A percentile compares a stretch with the other conserved stretches of the same genome.
phyloP scores from a whole-genome alignment of 306 rosid species.

The Lathyrus aphaca region DNA sequence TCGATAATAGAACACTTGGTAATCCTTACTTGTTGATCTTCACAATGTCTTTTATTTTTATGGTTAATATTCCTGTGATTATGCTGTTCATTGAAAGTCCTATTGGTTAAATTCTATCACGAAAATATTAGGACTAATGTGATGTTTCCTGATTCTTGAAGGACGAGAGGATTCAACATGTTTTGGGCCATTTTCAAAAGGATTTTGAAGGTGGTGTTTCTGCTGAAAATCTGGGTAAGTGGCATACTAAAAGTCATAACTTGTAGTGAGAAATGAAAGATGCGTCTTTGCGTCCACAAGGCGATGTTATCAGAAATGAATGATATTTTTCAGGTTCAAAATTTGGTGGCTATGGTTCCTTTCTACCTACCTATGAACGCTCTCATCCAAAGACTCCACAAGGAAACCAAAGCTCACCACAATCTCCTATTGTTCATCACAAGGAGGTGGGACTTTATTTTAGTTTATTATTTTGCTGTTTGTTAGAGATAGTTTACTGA shows the following conservation, averaged over 20 bases:
- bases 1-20: constrained; percentile 2
- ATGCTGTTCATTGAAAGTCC: constrained; percentile 17
- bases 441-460: constrained; percentile 54
- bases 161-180: constrained; percentile 66
- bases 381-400: constrained; percentile 55
- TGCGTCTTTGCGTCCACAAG: constrained; percentile 39
- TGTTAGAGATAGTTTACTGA: constrained; percentile 8
- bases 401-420: constrained; percentile 52
- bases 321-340: constrained; percentile 64
- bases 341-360: constrained; percentile 79
- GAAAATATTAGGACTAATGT: constrained; percentile 33
- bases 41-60: constrained; percentile 1
- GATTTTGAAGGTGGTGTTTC: constrained; percentile 72
- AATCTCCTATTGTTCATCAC: constrained; percentile 47
- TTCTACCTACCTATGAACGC: constrained; percentile 64
- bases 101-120: constrained; percentile 19
- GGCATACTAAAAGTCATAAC: constrained; percentile 36
- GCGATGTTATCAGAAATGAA: constrained; percentile 42
- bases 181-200: constrained; percentile 77
- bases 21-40: constrained; percentile 34
- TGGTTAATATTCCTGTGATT: constrained; percentile 24
- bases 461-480: constrained; percentile 29
- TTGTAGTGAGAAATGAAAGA: constrained; percentile 41
- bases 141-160: constrained; percentile 36
- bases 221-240: constrained; percentile 77